Conservation (phyloP, 768 basidiomycete species). For the Mycena haematopus region DNA sequence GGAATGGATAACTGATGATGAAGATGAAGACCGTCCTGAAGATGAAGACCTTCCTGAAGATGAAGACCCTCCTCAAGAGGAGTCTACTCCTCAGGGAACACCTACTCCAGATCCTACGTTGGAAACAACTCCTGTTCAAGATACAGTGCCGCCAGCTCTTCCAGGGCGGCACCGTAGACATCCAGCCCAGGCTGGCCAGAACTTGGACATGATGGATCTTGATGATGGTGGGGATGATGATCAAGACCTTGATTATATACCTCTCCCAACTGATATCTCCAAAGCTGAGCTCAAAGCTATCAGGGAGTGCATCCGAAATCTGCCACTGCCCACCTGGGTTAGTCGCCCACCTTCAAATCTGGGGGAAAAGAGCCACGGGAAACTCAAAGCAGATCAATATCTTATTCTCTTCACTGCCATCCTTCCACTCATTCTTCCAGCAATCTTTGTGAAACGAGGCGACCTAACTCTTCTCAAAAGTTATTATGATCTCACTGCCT, state of each 20-base stretch:
- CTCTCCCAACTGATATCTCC: not conserved
- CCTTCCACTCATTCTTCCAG: conserved; percentile 28
- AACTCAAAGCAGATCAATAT: conserved; percentile 33
- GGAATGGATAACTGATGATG: not conserved
- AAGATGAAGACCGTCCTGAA: too few relatives aligned
- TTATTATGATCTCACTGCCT: conserved; percentile 20
- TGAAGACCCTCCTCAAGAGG: not conserved
- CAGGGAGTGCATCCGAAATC: conserved; percentile 2
- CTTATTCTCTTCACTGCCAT: conserved; percentile 26
- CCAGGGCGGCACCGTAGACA: not conserved
- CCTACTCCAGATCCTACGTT: too few relatives aligned
- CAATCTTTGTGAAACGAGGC: not conserved
- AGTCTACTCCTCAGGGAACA: not conserved
- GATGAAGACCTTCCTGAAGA: too few relatives aligned
- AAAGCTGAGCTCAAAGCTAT: not conserved
- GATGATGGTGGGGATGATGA: not conserved
- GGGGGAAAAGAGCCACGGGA: conserved; percentile 31
- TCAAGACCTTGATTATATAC: not conserved
- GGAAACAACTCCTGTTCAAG: too few relatives aligned
- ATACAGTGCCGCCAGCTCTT: not conserved
- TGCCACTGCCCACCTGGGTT: conserved; percentile 25
- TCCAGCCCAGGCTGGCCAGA: not conserved
- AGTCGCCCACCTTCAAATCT: conserved; percentile 29
- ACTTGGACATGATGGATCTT: not conserved
- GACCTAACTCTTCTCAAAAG: not conserved